phyloP scores from a whole-genome alignment of 768 basidiomycete species.

The Podaxis sp. region DNA sequence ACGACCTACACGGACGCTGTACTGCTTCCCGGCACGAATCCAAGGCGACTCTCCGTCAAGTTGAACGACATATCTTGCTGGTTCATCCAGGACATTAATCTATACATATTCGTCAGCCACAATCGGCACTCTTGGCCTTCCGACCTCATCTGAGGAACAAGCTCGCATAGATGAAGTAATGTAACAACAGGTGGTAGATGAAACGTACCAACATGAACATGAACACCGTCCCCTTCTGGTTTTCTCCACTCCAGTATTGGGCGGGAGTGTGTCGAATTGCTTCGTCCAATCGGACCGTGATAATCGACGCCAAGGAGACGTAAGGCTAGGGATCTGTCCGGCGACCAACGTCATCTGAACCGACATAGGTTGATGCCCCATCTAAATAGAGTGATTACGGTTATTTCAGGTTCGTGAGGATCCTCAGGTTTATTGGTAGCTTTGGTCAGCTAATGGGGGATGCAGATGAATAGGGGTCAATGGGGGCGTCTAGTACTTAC shows the following conservation, averaged over 20 bases:
- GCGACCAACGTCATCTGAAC: not conserved
- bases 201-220: conserved; percentile 66
- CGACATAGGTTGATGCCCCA: conserved; percentile 61
- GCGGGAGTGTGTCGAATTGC: conserved; percentile 49
- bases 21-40: conserved; percentile 64
- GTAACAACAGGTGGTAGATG: not conserved
- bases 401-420: conserved; percentile 63
- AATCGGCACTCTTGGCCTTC: not conserved
- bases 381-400: conserved; percentile 57
- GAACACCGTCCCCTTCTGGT: conserved; percentile 58
- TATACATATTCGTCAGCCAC: conserved; percentile 55
- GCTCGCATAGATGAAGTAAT: not conserved
- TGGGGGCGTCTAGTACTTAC: conserved; percentile 16
- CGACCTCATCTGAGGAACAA: not conserved
- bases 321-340: not conserved
- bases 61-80: conserved; percentile 55
- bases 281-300: conserved; percentile 37
- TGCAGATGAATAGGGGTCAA: not conserved
- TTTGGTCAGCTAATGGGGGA: not conserved
- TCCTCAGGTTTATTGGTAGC: conserved; percentile 41
- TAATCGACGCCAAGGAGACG: not conserved
- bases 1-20: conserved; percentile 56
- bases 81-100: conserved; percentile 57
- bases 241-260: conserved; percentile 68
- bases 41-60: conserved; percentile 61